A percentile compares a stretch with the other conserved stretches of the same genome.
Conservation (phyloP, 768 basidiomycete species). For the Leccinum subgranulosum region DNA sequence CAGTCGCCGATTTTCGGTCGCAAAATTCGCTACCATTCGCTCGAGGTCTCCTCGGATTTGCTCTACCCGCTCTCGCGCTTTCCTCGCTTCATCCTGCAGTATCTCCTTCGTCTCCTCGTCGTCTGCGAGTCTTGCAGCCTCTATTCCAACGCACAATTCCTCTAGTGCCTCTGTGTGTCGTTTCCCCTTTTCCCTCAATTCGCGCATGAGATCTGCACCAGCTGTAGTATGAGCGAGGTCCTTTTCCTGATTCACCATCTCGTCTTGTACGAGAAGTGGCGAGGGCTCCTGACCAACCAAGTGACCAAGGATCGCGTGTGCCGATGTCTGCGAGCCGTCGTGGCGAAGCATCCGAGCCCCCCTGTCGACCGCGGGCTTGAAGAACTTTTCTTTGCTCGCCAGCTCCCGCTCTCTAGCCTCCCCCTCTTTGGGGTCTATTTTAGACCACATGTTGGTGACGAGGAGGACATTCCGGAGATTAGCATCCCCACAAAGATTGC, state of each 20-base stretch:
- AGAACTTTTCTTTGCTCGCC: constrained; percentile 39
- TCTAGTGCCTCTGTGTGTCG: constrained; percentile 45
- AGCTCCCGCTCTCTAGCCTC: constrained; percentile 46
- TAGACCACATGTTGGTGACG: constrained; percentile 53
- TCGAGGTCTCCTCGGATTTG: constrained; percentile 39
- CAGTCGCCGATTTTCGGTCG: constrained; percentile 33
- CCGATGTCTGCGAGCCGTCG: constrained; percentile 39
- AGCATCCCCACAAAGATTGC: constrained; percentile 48
- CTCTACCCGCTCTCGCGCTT: constrained; percentile 41
- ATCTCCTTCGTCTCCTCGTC: constrained; percentile 44
- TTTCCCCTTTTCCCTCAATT: constrained; percentile 42
- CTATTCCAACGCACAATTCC: constrained; percentile 43
- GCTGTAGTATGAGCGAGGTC: constrained; percentile 50
- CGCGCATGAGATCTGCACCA: constrained; percentile 48
- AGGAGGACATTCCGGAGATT: constrained; percentile 47
- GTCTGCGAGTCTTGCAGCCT: constrained; percentile 39
- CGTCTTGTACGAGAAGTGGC: constrained; percentile 50
- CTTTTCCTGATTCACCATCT: constrained; percentile 49
- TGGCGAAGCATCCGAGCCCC: constrained; percentile 46
- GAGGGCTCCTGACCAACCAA: constrained; percentile 39
- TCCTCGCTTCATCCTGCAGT: constrained; percentile 40
- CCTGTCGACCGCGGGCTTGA: constrained; percentile 47
- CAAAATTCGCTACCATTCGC: constrained; percentile 37
- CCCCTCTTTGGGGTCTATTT: constrained; percentile 34
- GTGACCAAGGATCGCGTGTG: constrained; percentile 41